Evolutionary conservation across 805 yeast species (phyloP).

Genomic region (Tetrapisispora namnaoensis): DNA sequence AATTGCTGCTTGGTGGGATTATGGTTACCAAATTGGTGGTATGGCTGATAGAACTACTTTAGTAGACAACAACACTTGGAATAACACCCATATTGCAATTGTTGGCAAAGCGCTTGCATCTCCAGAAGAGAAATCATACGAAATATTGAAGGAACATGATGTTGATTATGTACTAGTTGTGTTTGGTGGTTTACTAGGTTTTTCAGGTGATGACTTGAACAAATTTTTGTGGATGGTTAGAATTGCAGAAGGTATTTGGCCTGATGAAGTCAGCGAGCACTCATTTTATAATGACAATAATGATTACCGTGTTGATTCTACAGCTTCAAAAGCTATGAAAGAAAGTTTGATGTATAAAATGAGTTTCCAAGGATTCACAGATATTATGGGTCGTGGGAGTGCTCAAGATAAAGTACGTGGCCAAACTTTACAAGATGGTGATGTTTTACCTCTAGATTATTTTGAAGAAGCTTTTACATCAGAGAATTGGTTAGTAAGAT

Average conservation of each 20-base stretch:
- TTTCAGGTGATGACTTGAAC: conserved; percentile 92
- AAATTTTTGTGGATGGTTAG: conserved; percentile 98
- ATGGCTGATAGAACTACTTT: conserved; percentile 99
- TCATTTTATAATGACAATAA: conserved; percentile 76
- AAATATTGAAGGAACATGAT: conserved; percentile 80
- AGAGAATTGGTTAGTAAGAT: conserved; percentile 93
- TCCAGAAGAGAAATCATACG: conserved; percentile 77
- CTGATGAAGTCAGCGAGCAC: conserved; percentile 88
- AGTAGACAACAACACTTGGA: conserved; percentile 99
- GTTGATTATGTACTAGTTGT: conserved; percentile 90
- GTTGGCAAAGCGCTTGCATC: conserved; percentile 98
- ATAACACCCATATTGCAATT: conserved; percentile 97
- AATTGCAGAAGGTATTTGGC: conserved; percentile 99
- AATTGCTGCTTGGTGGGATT: conserved; percentile 99
- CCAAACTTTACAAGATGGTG: conserved; percentile 52
- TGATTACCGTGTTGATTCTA: conserved; percentile 77
- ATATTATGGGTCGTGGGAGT: conserved; percentile 46
- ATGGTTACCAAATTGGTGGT: conserved; percentile 98
- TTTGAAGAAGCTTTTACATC: conserved; percentile 92
- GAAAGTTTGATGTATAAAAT: conserved; percentile 89
- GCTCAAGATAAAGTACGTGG: conserved; percentile 82
- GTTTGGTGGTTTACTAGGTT: conserved; percentile 91
- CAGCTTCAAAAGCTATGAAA: conserved; percentile 78
- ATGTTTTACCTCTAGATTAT: conserved; percentile 51
- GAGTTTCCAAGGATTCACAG: conserved; percentile 81